Conservation (phyloP, 768 basidiomycete species). For the Ramaria sp. region DNA sequence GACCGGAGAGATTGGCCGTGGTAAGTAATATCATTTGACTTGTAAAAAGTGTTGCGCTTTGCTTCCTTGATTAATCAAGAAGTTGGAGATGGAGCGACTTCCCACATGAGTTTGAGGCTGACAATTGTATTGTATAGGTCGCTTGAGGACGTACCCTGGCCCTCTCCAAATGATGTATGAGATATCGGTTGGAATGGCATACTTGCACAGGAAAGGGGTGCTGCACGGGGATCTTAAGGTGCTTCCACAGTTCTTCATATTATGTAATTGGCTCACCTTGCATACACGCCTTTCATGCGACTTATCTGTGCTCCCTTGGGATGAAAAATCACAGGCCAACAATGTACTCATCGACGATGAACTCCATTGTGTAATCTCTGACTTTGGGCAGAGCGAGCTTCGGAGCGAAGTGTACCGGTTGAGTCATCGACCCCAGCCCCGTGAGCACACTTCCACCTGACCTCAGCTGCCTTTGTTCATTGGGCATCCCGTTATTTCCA, state of each 20-base stretch:
- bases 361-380: constrained; percentile 60
- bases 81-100: neutral
- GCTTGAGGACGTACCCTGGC: constrained; percentile 28
- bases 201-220: constrained; percentile 57
- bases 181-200: constrained; percentile 73
- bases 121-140: neutral
- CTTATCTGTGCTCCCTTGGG: neutral
- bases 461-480: neutral
- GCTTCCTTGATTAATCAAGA: no score
- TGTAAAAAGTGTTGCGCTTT: no score
- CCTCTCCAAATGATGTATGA: constrained; percentile 56
- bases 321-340: constrained; percentile 32
- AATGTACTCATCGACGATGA: constrained; percentile 70
- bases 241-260: constrained; percentile 9
- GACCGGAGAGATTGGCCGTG: constrained; percentile 13
- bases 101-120: neutral
- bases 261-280: neutral
- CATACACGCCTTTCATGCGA: neutral
- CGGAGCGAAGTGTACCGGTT: constrained; percentile 58
- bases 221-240: constrained; percentile 81
- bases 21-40: constrained; percentile 6
- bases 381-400: constrained; percentile 79
- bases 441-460: constrained; percentile 16
- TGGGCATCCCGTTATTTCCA: constrained; percentile 13
- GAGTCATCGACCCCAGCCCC: constrained; percentile 34